These are phyloP conservation scores for Coriolopsis trogii DNA, from an alignment of 1,284 basidiomycete species.

Conservation along the genomic window DNA sequence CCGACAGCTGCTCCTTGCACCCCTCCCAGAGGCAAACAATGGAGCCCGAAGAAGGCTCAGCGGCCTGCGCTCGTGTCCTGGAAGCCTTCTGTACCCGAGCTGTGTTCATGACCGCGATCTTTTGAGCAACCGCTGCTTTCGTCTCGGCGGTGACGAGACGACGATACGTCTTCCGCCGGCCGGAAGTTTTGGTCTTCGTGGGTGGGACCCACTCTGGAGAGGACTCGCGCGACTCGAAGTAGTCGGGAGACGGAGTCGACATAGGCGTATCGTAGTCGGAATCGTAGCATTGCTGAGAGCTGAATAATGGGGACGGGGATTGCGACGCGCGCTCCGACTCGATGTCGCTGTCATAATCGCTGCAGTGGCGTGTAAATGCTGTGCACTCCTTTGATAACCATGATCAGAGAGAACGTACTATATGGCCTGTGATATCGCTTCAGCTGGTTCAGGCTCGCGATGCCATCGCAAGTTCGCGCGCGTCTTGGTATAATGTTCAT, in stretches of 20 bases:
- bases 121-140: background rate
- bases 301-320: background rate
- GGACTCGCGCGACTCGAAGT: background rate
- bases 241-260: background rate
- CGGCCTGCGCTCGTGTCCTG: background rate
- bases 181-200: background rate
- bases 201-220: background rate
- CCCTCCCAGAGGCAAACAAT: conserved; percentile 1
- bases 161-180: background rate
- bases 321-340: background rate
- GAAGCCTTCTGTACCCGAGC: background rate
- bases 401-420: background rate
- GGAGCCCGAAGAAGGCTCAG: too few relatives aligned
- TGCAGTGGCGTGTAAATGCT: background rate
- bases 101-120: too few relatives aligned
- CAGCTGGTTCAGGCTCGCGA: background rate
- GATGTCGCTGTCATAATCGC: background rate
- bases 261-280: background rate
- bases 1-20: background rate
- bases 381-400: background rate
- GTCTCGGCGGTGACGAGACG: background rate
- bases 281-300: background rate
- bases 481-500: background rate
- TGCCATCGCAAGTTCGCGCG: conserved; percentile 1
- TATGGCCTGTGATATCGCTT: background rate